These are phyloP conservation scores for Penstemon barbatus DNA, from an alignment of 257 asterid genomes.

Conservation along the genomic window DNA sequence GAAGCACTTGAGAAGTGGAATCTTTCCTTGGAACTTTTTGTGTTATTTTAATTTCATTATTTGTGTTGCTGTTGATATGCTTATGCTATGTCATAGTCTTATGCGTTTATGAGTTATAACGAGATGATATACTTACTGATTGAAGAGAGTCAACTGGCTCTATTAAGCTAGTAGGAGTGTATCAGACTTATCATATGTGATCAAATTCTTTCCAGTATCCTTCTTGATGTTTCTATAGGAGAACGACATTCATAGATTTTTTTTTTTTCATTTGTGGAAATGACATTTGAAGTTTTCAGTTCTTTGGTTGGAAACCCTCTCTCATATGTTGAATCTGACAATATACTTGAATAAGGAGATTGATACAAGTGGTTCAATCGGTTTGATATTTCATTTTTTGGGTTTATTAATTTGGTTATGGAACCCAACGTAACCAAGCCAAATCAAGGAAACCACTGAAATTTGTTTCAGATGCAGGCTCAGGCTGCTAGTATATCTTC, in stretches of 20 bases:
- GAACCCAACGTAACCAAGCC: not conserved
- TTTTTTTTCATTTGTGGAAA: not conserved
- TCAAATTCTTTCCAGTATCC: not conserved
- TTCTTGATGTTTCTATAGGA: not conserved
- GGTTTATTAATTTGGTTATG: not conserved
- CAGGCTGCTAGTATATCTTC: conserved; percentile 90
- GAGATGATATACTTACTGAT: not conserved
- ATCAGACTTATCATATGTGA: not conserved
- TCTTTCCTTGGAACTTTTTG: not conserved
- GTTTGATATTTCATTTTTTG: too few species aligned
- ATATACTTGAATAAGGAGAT: not conserved
- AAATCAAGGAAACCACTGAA: too few species aligned
- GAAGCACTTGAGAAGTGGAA: not conserved
- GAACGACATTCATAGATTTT: not conserved
- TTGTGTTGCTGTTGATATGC: conserved; percentile 14
- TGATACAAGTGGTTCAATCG: too few species aligned
- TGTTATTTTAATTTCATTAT: conserved; percentile 4
- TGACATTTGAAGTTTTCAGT: not conserved
- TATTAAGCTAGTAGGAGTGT: not conserved
- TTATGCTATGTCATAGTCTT: not conserved
- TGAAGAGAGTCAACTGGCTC: not conserved
- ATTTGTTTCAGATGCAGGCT: conserved; percentile 56
- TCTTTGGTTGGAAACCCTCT: not conserved
- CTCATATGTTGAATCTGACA: not conserved
- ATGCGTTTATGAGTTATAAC: not conserved